Evolutionary conservation across 768 basidiomycete species (phyloP).

Genomic region (Chiua virens): DNA sequence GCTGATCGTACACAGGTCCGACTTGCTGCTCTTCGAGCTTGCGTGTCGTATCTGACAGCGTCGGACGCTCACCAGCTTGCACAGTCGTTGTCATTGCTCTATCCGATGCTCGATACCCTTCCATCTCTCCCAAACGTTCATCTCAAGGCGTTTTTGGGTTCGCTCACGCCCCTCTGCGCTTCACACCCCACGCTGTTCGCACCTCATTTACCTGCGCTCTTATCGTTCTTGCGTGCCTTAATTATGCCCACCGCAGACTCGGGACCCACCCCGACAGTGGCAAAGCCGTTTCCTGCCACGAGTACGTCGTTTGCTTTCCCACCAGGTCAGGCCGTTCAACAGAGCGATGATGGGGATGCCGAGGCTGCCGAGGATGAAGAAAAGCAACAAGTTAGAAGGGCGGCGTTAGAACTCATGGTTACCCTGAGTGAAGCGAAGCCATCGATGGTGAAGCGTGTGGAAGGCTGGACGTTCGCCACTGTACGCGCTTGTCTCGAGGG

Average conservation of each 20-base stretch:
- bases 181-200: constrained; percentile 71
- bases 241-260: constrained; percentile 64
- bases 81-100: constrained; percentile 59
- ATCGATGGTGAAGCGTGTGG: constrained; percentile 62
- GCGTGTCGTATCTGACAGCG: constrained; percentile 65
- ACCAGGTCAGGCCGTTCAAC: constrained; percentile 31
- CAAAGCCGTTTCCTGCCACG: constrained; percentile 41
- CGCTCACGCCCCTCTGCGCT: constrained; percentile 68
- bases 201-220: constrained; percentile 65
- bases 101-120: constrained; percentile 74
- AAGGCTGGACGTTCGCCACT: constrained; percentile 69
- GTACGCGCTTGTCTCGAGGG: constrained; percentile 80
- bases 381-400: constrained; percentile 64
- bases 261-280: constrained; percentile 52
- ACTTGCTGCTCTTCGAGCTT: constrained; percentile 68
- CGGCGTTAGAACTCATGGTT: constrained; percentile 82
- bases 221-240: constrained; percentile 68
- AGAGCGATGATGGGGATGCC: constrained; percentile 30
- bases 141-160: constrained; percentile 63
- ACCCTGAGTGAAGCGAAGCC: constrained; percentile 75
- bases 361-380: constrained; percentile 59
- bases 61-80: constrained; percentile 61
- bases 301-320: constrained; percentile 41
- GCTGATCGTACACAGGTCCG: constrained; percentile 50
- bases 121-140: constrained; percentile 53